A percentile compares a stretch with the other conserved stretches of the same genome.
These are phyloP conservation scores for Talaromyces wortmannii DNA, from an alignment of 495 filamentous ascomycete genomes.

Conservation along the genomic window DNA sequence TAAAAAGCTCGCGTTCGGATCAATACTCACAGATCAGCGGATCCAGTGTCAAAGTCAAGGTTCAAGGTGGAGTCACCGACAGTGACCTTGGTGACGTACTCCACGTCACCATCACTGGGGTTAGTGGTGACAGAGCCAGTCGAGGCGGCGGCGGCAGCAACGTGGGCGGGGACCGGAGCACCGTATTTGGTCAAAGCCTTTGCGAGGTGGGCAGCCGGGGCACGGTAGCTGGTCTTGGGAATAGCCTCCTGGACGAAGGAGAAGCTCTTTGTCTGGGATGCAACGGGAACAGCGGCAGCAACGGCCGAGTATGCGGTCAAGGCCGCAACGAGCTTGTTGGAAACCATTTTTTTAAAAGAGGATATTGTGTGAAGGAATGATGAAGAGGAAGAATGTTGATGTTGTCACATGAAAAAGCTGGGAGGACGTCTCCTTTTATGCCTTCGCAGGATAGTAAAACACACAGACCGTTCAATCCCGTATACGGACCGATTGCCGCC, in stretches of 20 bases:
- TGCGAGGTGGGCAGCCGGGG: constrained; percentile 28
- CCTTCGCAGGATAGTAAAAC: not conserved
- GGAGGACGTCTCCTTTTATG: not conserved
- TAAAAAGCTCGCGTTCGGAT: not conserved
- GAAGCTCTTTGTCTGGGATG: constrained; percentile 25
- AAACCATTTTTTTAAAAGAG: constrained; percentile 25
- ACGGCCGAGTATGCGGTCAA: constrained; percentile 21
- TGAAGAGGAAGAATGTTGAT: not conserved
- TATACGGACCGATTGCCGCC: not conserved
- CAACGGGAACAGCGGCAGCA: constrained; percentile 24
- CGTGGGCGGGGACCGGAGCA: constrained; percentile 26
- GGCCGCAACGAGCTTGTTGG: constrained; percentile 29
- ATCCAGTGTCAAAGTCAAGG: constrained; percentile 55
- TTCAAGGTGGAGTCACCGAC: constrained; percentile 49
- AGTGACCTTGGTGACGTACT: constrained; percentile 62
- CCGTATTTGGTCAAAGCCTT: constrained; percentile 38
- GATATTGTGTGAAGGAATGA: not conserved
- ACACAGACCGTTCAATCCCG: not conserved
- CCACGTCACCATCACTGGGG: constrained; percentile 50
- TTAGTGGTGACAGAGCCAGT: constrained; percentile 42
- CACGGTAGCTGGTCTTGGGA: constrained; percentile 16
- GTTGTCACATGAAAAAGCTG: not conserved
- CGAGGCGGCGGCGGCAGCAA: constrained; percentile 31
- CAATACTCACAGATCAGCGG: constrained; percentile 59
- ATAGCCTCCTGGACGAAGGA: constrained; percentile 30